Evolutionary conservation across 1,284 basidiomycete species (phyloP).

Genomic region (Heterobasidion parviporum): DNA sequence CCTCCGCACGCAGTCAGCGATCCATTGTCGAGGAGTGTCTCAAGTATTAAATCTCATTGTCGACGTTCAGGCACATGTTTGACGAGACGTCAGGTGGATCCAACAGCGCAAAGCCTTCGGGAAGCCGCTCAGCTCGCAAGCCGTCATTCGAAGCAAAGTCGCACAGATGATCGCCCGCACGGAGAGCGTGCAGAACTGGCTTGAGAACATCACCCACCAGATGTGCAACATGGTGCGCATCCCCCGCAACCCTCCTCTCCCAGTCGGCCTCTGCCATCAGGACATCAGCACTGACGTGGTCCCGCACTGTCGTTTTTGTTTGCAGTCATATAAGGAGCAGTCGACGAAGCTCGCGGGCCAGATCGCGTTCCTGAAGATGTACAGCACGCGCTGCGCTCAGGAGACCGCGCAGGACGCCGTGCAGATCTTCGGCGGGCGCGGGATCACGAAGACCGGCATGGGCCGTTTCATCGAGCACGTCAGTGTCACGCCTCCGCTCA

Average conservation of each 20-base stretch:
- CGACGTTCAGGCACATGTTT: no score
- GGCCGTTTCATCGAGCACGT: constrained; percentile 49
- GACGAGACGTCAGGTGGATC: constrained; percentile 40
- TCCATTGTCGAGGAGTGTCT: constrained; percentile 73
- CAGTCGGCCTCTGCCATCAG: no score
- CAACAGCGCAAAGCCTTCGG: constrained; percentile 83
- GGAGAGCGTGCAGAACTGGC: constrained; percentile 85
- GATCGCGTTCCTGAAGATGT: constrained; percentile 32
- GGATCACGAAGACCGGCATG: constrained; percentile 47
- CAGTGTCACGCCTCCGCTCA: constrained; percentile 11
- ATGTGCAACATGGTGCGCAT: constrained; percentile 74
- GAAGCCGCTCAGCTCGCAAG: constrained; percentile 84
- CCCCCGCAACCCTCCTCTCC: not conserved
- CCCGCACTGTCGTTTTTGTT: not conserved
- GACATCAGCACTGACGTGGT: no score
- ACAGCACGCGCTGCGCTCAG: constrained; percentile 53
- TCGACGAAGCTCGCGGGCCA: constrained; percentile 61
- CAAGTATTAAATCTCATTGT: not conserved
- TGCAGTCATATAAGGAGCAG: constrained; percentile 78
- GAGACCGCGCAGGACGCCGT: constrained; percentile 65
- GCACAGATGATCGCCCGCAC: constrained; percentile 85
- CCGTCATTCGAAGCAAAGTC: constrained; percentile 88
- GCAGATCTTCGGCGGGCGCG: constrained; percentile 45
- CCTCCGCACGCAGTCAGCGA: constrained; percentile 56
- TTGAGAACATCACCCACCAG: constrained; percentile 84